phyloP scores from a whole-genome alignment of 2,329 filamentous ascomycete species.

The Diplodia sapinea region DNA sequence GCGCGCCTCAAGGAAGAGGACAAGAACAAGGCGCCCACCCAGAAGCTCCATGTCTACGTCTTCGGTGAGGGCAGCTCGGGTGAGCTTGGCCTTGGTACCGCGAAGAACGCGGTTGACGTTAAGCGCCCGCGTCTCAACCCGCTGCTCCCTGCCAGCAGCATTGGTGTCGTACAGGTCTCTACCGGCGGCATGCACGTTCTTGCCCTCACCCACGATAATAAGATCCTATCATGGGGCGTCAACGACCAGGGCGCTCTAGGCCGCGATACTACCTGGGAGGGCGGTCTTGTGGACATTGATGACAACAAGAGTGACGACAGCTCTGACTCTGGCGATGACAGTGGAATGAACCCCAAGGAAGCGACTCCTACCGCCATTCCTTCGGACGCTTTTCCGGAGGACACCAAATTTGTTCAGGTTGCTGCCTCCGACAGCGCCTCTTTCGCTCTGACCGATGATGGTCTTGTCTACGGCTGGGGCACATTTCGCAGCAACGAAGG shows the following conservation, averaged over 20 bases:
- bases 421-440: slow-evolving; percentile 76
- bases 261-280: slow-evolving; percentile 72
- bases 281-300: slow-evolving; percentile 62
- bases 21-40: slow-evolving; percentile 69
- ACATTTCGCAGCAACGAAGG: slow-evolving; percentile 77
- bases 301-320: slow-evolving; percentile 59
- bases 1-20: slow-evolving; percentile 40
- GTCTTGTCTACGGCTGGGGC: slow-evolving; percentile 81
- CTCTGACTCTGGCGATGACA: slow-evolving; percentile 60
- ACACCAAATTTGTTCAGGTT: slow-evolving; percentile 69
- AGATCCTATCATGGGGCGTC: slow-evolving; percentile 84
- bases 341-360: slow-evolving; percentile 73
- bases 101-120: slow-evolving; percentile 71
- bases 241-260: slow-evolving; percentile 85
- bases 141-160: slow-evolving; percentile 60
- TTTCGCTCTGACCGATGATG: slow-evolving; percentile 76
- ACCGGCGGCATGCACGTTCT: slow-evolving; percentile 83
- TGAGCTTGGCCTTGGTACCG: slow-evolving; percentile 77
- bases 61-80: slow-evolving; percentile 82
- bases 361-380: slow-evolving; percentile 68
- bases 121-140: slow-evolving; percentile 75
- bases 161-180: slow-evolving; percentile 75
- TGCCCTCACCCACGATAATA: slow-evolving; percentile 78
- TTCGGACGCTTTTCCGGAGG: slow-evolving; percentile 62
- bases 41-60: slow-evolving; percentile 74